These are phyloP conservation scores for Candida qinlingensis DNA, from an alignment of 805 yeast genomes.

Conservation along the genomic window DNA sequence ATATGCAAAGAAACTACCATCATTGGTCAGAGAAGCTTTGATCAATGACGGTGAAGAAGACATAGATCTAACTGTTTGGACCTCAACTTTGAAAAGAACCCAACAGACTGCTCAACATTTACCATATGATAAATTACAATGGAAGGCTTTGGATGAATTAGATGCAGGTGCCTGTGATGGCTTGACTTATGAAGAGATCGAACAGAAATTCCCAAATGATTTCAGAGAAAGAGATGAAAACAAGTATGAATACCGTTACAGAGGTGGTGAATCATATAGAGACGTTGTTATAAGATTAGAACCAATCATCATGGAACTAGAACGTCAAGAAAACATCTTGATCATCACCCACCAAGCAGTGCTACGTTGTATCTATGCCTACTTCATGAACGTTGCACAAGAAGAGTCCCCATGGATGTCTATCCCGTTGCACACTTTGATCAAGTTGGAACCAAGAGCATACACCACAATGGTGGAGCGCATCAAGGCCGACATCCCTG, in stretches of 20 bases:
- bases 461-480: constrained; percentile 83
- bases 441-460: constrained; percentile 92
- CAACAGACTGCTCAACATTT: constrained; percentile 85
- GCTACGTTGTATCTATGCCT: constrained; percentile 91
- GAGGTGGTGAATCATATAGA: constrained; percentile 96
- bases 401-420: constrained; percentile 99
- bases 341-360: constrained; percentile 98
- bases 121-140: constrained; percentile 76
- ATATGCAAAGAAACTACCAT: constrained; percentile 79
- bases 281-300: constrained; percentile 93
- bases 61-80: constrained; percentile 84
- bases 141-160: constrained; percentile 96
- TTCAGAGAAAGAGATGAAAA: constrained; percentile 93
- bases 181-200: constrained; percentile 91
- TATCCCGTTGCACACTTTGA: constrained; percentile 92
- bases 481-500: constrained; percentile 94
- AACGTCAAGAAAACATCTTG: constrained; percentile 91
- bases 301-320: constrained; percentile 97
- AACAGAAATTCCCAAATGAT: constrained; percentile 81
- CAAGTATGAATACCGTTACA: constrained; percentile 90
- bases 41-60: constrained; percentile 43
- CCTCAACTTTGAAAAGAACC: constrained; percentile 85
- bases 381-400: constrained; percentile 97
- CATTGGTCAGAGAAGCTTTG: constrained; percentile 49
- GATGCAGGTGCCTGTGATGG: constrained; percentile 99